These are phyloP conservation scores for Arctium minus DNA, from an alignment of 129 eudicot species.

Conservation along the genomic window DNA sequence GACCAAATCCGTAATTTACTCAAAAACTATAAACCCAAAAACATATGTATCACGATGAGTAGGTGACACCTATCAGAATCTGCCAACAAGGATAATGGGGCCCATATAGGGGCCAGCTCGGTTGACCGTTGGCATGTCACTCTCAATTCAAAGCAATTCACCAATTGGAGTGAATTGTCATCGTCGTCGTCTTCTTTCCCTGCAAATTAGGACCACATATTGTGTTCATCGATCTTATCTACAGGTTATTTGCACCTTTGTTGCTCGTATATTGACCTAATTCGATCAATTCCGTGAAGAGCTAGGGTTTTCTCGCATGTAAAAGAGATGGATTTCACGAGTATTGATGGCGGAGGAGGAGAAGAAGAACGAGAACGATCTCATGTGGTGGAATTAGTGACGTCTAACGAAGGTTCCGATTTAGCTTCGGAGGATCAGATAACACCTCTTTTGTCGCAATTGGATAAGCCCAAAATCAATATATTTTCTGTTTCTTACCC, in stretches of 20 bases:
- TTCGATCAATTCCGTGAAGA: not conserved
- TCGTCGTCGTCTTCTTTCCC: not conserved
- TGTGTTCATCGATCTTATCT: not conserved
- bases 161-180: constrained; percentile 13
- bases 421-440: constrained; percentile 41
- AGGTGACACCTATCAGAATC: not conserved
- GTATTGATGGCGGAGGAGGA: constrained; percentile 11
- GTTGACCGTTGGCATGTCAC: constrained; percentile 42
- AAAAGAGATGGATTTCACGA: constrained; percentile 25
- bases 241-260: not conserved
- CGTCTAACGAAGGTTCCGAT: constrained; percentile 31
- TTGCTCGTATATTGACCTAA: not conserved
- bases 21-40: not conserved
- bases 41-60: not conserved
- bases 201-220: not conserved
- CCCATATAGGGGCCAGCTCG: not conserved
- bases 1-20: no score
- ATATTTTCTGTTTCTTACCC: constrained; percentile 59
- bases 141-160: constrained; percentile 8
- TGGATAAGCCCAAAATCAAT: constrained; percentile 57
- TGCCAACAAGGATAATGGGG: constrained; percentile 8
- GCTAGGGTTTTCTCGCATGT: constrained; percentile 20
- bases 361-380: constrained; percentile 20
- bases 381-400: constrained; percentile 42
- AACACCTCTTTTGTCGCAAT: constrained; percentile 46